These are phyloP conservation scores for Endothia cerciana DNA, from an alignment of 2,329 filamentous ascomycete genomes.

Conservation along the genomic window DNA sequence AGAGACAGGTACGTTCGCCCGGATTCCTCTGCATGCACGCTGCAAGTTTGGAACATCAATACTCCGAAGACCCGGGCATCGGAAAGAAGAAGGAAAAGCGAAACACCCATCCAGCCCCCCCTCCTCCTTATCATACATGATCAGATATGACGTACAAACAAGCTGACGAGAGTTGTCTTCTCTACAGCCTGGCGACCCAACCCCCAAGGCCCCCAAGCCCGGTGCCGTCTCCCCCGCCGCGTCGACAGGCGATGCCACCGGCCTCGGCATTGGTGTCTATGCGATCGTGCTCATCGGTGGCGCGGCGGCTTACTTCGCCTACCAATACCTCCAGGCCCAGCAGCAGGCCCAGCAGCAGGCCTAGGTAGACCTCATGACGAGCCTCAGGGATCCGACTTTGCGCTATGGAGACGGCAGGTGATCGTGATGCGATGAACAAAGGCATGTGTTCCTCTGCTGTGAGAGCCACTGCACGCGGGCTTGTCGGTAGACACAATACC, in stretches of 20 bases:
- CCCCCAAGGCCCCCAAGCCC: conserved; percentile 62
- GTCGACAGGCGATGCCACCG: conserved; percentile 52
- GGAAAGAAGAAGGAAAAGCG: neutral
- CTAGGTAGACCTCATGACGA: neutral
- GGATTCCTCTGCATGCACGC: neutral
- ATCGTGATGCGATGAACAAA: neutral
- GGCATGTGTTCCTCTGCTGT: neutral
- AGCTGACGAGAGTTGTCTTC: too few species aligned
- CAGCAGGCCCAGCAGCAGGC: conserved; percentile 33
- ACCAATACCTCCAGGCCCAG: conserved; percentile 79
- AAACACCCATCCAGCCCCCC: too few species aligned
- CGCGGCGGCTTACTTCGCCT: conserved; percentile 75
- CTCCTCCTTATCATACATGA: too few species aligned
- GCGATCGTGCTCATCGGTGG: conserved; percentile 79
- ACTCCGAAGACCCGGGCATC: neutral
- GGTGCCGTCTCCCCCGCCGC: conserved; percentile 54
- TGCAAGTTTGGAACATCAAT: conserved; percentile 3
- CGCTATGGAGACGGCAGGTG: too few species aligned
- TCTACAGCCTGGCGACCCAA: conserved; percentile 76
- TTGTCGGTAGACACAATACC: conserved; percentile 20
- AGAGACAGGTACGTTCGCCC: conserved; percentile 70
- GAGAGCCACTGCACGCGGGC: neutral
- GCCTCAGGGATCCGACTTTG: neutral
- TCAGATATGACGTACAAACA: conserved; percentile 28
- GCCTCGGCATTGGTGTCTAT: conserved; percentile 80